Base-by-base conservation (phyloP, 768 basidiomycete genomes). In the Boletus rufocinnamomeus region DNA sequence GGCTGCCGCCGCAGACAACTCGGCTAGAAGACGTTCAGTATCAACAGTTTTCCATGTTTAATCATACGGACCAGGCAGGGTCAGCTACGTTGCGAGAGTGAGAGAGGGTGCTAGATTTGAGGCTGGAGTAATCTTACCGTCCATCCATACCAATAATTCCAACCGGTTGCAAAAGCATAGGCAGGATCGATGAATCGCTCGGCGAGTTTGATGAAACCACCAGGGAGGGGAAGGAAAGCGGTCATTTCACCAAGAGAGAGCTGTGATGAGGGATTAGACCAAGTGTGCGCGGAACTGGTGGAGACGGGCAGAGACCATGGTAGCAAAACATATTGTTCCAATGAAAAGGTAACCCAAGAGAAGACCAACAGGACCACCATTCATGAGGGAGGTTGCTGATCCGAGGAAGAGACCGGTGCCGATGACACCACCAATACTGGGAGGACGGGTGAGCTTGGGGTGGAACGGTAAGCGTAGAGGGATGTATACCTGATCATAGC, bases 1-100 rank as follows among this genome's bases (percentile, higher is more conserved):
- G 3, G 83, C 72, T 13, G 84, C 78, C 0, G 80, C 77, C 0
- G 83, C 83, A 35, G 78, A 76, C 4, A 83, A 63, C 57, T 84
- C 83, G 7, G 81, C 80, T 61, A 41, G 9, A 41, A 54, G 32
- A 50, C 4, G 6, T 23, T 71, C 14, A 72, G 54, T 14, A n/a
- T 28, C n/a, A 30, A 14, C 3, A 3, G 14, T 0, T 3, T 16
- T 37, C 38, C 37, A 25, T 6, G 7, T 32, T 11, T 13, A 46
- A 21, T 30, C 13, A 16, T 38, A 64, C 65, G 16, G 30, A 71
- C 70, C 61, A 37, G 70, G 70, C 14, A 71, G 50, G 10, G 70
- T 71, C 10, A 71, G 17, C 70, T 71, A 43, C 6, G 14, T 19
- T 10, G 25, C 2, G 28, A 28, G 38, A n/a, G 3, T 51, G 28